Evolutionary conservation across 1,284 basidiomycete genomes (phyloP), one percentile per base, ranked within the genome.

Genomic region (Apiotrichum siamense): DNA sequence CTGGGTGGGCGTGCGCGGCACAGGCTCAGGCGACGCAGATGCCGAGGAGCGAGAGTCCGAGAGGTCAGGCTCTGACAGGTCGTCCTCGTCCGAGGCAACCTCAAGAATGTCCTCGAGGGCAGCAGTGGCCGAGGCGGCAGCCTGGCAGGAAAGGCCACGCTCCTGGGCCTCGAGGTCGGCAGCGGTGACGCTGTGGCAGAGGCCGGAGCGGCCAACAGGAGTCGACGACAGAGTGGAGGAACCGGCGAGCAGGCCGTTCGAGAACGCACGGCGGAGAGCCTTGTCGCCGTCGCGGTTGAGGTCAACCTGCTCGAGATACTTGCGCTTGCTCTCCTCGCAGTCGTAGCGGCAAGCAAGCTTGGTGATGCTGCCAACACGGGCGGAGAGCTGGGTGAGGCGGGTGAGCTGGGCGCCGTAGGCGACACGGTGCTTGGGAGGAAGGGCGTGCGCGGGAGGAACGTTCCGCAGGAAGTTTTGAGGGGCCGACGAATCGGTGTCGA

Each of bases 251-350:
- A 59, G 47, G 9, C 64, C 62, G 54, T 69, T 68, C 31, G 62
- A 63, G 55, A 59, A 70, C 17, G 71, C 69, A 18, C 65, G 58
- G 47, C 70, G 58, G 5, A 65, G 48, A 1, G 67, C 66, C 57
- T 60, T 66, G 47, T 73, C 70, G 24, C 59, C 65, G 27, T 61
- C 55, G 35, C 66, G 58, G 26, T 63, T 61, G 12, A 65, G 53
- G 46, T 75, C 73, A 15, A 72, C 50, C 24, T 58, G 54, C 48
- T 73, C 70, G n/a, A 72, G 59, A 67, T 66, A 72, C 36, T 49
- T 39, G 46, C 73, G 58, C 57, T 70, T 73, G 50, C 63, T 64
- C 56, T 74, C 68, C 46, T 74, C 73, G 12, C 66, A 57, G 50
- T 72, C 66, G 58, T 73, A 70, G 44, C 62, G 54, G 15, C 47